Percentiles rank a stretch among this genome's conserved stretches.
Conservation (phyloP, 2,329 filamentous ascomycete species). For the Trichoderma sp. region DNA sequence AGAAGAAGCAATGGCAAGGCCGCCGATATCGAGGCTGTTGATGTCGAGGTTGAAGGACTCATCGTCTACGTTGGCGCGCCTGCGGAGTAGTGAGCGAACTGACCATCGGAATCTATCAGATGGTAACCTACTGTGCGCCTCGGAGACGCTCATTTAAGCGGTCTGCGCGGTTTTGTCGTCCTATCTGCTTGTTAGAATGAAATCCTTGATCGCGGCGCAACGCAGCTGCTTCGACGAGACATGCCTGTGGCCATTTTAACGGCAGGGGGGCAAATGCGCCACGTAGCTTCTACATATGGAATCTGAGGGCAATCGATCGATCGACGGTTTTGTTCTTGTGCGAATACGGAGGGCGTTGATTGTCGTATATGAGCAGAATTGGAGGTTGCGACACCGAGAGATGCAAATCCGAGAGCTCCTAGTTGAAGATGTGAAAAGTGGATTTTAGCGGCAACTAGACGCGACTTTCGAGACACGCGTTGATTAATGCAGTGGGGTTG, state of each 20-base stretch:
- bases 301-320: neutral
- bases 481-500: conserved; percentile 1
- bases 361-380: neutral
- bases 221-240: conserved; percentile 4
- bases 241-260: conserved; percentile 37
- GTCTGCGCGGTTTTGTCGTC: conserved; percentile 53
- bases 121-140: conserved; percentile 55
- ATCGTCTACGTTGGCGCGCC: conserved; percentile 54
- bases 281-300: conserved; percentile 16
- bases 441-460: conserved; percentile 5
- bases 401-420: neutral
- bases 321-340: neutral
- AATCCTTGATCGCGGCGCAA: neutral
- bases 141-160: conserved; percentile 63
- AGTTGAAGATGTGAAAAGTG: neutral
- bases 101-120: neutral
- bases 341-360: neutral
- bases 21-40: conserved; percentile 37
- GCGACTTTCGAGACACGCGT: conserved; percentile 20
- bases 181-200: conserved; percentile 21
- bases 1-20: conserved; percentile 23
- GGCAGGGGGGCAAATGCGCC: neutral
- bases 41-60: conserved; percentile 57
- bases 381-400: neutral
- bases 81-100: conserved; percentile 26